Conservation (phyloP, 2,329 filamentous ascomycete genomes). For the Kalmusia sp. region DNA sequence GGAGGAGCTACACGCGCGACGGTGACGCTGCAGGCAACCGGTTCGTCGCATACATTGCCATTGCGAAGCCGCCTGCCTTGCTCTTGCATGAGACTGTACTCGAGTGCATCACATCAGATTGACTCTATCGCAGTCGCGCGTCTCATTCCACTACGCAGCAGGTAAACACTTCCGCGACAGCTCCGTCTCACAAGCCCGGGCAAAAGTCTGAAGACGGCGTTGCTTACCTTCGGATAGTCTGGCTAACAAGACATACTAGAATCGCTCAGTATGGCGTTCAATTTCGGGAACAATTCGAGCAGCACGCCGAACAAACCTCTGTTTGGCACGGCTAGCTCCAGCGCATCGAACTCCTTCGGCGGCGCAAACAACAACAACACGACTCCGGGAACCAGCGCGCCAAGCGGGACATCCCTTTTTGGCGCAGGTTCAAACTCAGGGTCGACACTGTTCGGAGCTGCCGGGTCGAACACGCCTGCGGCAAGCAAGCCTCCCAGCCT, state of each 20-base stretch:
- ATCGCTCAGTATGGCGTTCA: constrained; percentile 32
- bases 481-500: constrained; percentile 37
- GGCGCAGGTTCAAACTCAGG: constrained; percentile 22
- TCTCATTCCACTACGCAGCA: neutral
- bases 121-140: neutral
- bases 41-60: constrained; percentile 11
- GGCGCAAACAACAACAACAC: constrained; percentile 14
- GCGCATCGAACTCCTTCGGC: constrained; percentile 20
- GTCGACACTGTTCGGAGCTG: constrained; percentile 34
- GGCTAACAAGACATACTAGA: too few relatives aligned
- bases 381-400: constrained; percentile 16
- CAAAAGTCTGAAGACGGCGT: too few relatives aligned
- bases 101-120: neutral
- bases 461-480: constrained; percentile 35
- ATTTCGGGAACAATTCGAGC: constrained; percentile 41
- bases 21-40: constrained; percentile 18
- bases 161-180: constrained; percentile 25
- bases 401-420: constrained; percentile 32
- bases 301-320: constrained; percentile 38
- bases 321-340: constrained; percentile 34
- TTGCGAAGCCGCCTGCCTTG: constrained; percentile 6
- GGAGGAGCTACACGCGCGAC: constrained; percentile 31
- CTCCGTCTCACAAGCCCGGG: constrained; percentile 8
- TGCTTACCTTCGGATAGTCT: too few relatives aligned
- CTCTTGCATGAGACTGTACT: neutral